These are phyloP conservation scores for Fagus crenata DNA, from an alignment of 306 rosid species.

Conservation along the genomic window DNA sequence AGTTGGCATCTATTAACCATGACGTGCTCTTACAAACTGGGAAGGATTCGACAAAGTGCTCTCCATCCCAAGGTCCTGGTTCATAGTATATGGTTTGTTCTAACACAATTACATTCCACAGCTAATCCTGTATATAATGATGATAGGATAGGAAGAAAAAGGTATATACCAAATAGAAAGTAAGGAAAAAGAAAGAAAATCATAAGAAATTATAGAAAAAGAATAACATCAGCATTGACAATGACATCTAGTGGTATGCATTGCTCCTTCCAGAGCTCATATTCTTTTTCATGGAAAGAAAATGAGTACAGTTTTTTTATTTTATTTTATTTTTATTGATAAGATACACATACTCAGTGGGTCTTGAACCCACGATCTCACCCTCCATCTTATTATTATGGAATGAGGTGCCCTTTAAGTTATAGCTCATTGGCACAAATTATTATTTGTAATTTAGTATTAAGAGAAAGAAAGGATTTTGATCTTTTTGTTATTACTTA, in stretches of 20 bases:
- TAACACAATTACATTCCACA: neutral
- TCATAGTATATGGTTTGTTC: slow-evolving; percentile 1
- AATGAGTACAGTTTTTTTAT: neutral
- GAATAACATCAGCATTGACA: neutral
- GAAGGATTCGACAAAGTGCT: neutral
- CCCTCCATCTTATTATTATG: too few relatives aligned
- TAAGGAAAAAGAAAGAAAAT: neutral
- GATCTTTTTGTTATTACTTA: neutral
- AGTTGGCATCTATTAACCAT: slow-evolving; percentile 13
- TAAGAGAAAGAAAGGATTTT: too few relatives aligned
- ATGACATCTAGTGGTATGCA: neutral
- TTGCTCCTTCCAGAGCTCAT: neutral
- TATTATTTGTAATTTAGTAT: too few relatives aligned
- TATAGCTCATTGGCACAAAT: too few relatives aligned
- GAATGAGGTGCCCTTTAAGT: too few relatives aligned
- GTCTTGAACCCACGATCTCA: too few relatives aligned
- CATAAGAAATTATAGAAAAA: neutral
- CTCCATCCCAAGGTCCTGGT: slow-evolving; percentile 4
- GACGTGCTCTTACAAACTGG: slow-evolving; percentile 8
- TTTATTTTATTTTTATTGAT: neutral
- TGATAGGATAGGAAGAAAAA: neutral
- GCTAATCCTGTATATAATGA: neutral
- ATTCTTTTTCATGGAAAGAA: neutral
- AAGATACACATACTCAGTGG: too few relatives aligned
- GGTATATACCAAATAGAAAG: neutral